phyloP scores from a whole-genome alignment of 495 filamentous ascomycete genomes.

The Letharia lupina region DNA sequence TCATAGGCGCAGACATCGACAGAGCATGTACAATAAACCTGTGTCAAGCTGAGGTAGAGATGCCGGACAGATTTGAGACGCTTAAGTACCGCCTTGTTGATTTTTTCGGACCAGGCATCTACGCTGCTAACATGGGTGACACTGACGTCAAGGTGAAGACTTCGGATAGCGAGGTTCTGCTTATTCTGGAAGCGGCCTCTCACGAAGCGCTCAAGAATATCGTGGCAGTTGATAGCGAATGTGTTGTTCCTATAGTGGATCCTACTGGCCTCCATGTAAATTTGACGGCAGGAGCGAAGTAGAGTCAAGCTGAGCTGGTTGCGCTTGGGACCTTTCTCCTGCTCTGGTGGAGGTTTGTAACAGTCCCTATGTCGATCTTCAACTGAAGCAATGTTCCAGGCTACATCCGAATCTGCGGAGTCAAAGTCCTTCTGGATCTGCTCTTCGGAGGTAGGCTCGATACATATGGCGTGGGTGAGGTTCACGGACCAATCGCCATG shows the following conservation, averaged over 20 bases:
- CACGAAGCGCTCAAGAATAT: background rate
- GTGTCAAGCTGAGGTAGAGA: background rate
- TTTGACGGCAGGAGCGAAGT: conserved; percentile 5
- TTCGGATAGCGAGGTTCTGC: background rate
- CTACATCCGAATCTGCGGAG: background rate
- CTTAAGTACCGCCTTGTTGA: background rate
- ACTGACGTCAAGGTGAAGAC: background rate
- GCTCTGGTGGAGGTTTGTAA: background rate
- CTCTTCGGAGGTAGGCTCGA: background rate
- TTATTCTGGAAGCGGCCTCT: background rate
- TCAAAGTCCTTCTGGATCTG: background rate
- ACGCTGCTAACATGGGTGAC: background rate
- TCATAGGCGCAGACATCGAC: background rate
- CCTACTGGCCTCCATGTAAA: background rate
- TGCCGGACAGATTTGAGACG: background rate
- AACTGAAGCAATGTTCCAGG: background rate
- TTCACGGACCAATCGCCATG: background rate
- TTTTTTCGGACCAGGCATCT: background rate
- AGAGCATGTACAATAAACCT: background rate
- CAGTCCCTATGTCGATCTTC: background rate
- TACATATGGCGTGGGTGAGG: background rate
- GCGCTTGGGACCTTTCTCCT: background rate
- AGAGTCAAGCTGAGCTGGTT: conserved; percentile 2
- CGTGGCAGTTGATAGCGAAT: background rate
- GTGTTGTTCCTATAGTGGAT: background rate